Base-by-base conservation (phyloP, 2,329 filamentous ascomycete species). In the Didymella pomorum region DNA sequence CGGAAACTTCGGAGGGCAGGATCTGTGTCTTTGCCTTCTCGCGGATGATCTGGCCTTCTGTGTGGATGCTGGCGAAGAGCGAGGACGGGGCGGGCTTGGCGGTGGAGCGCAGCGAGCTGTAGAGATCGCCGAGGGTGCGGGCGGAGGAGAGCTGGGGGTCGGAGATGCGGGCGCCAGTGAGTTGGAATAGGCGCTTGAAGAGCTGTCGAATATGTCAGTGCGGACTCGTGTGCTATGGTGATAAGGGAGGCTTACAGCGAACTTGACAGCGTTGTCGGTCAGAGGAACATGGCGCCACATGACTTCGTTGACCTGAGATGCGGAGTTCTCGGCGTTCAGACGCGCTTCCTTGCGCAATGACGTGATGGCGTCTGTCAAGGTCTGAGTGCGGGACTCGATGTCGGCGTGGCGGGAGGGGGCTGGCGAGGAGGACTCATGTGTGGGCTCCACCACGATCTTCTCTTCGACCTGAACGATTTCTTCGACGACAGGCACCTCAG, bases 171-270 rank as follows among this genome's bases (percentile, higher is more conserved):
- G 88, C 86, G 60, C 92, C 91, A n/a, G 89, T 93, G 60, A 96
- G 82, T 75, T 95, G 90, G 75, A 89, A 87, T 61, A 93, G 80
- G 58, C 92, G 89, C 79, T 97, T 96, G 70, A 88, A 80, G 64
- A 95, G 83, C 93, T 97, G 66, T 21, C 29, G n/a, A 16, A 72
- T 60, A 51, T 49, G 7, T 50, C 31, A 49, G 51, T 26, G 25
- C 23, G 25, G 10, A 18, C 12, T 1, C 9, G n/a, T n/a, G n/a
- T n/a, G n/a, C n/a, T n/a, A n/a, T n/a, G n/a, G n/a, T n/a, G n/a
- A n/a, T 18, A n/a, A 7, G 12, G n/a, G 8, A 1, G 21, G 58
- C 74, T 69, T 73, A 77, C 76, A 31, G 74, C 73, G 26, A 77
- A 77, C 43, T 77, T 77, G 58, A 76, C 41, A 14, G 55, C 56